Base-by-base conservation (phyloP, 2,329 filamentous ascomycete genomes). In the Alternaria gaisen region DNA sequence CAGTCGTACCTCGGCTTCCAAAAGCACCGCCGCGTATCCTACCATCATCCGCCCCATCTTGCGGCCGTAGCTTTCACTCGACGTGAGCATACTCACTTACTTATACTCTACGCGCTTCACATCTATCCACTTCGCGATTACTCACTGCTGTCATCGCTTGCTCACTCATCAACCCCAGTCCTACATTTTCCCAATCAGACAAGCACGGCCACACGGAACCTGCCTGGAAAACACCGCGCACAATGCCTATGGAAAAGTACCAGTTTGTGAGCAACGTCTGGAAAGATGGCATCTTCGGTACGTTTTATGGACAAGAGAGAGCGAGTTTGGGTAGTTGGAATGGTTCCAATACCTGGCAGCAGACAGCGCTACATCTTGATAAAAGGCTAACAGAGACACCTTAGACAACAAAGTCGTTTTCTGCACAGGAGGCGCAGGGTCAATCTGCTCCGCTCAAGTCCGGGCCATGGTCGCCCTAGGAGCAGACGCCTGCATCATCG, bases 391-490 rank as follows among this genome's bases (percentile, higher is more conserved):
- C 53, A 32, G 3, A 18, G 22, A 12, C 24, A 12, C n/a, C 7
- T 4, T 4, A 96, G 92, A 90, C 65, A 89, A 90, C 76, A 94
- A 95, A 73, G 94, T 98, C 44, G 87, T 94, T 69, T 97, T 98
- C 80, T 96, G 96, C 74, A 99, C 95, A 4, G 95, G 95, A 60
- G 95, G 95, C 53, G 93, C 93, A 5, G 94, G 95, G 56, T 90
- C 91, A 26, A 98, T 99, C 74, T 97, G 95, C 83, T 95, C 91
- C 71, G 93, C 92, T 56, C 95, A 98, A 82, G 95, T 97, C 32
- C 88, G 93, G 66, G 95, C 95, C 4, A 84, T 99, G 61, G 93
- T 99, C 24, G 87, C 94, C 64, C 88, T 99, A 8, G 95, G 95
- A 54, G 94, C 93, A 44, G 90, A 98, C 72, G 95, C 95, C 51